Base-by-base conservation (phyloP, 768 basidiomycete species). In the Boletales sp. region DNA sequence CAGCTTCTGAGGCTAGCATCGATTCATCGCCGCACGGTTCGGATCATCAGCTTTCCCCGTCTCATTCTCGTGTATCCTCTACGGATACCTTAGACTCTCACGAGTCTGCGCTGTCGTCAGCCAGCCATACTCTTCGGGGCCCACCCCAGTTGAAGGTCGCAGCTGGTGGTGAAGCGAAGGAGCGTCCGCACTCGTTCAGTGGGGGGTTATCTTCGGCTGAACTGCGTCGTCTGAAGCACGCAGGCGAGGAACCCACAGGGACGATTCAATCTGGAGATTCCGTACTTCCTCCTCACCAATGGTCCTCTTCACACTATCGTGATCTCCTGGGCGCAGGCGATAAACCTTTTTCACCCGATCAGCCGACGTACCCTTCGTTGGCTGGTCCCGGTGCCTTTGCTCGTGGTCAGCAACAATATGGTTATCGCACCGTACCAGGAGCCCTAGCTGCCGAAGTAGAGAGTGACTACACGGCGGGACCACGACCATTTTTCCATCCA, bases 51-150 rank as follows among this genome's bases (percentile, higher is more conserved):
- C 81, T 83, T 59, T 76, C 71, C 46, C 75, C 80, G 28, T 83
- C 84, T 55, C 88, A 90, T 68, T 90, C 88, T 55, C 82, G 88
- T 48, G 89, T 85, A 46, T 89, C 87, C 25, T 90, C 89, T n/a
- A 82, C 84, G 55, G 88, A 90, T 69, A 85, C 84, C 31, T 77
- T 83, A 28, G 73, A 76, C 43, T 80, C 81, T 49, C 84, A 80
- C 53, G 78, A 78, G 49, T 82, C 83, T 44, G 69, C 59, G 15
- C 62, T 73, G 46, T 82, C 80, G 47, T 71, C 72, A 42, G 72
- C 71, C 40, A 80, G 80, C 58, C 82, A 82, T 63, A 78, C 78
- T 30, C 69, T 86, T 59, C 74, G 83, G 48, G 76, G 72, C 32
- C 74, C 74, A 50, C 72, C 75, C 45, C 74, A 80, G 51, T 68